A percentile compares a stretch with the other conserved stretches of the same genome.
Evolutionary conservation across 192 early-diverging fungal species (phyloP).

Genomic region (Podila clonocystis): DNA sequence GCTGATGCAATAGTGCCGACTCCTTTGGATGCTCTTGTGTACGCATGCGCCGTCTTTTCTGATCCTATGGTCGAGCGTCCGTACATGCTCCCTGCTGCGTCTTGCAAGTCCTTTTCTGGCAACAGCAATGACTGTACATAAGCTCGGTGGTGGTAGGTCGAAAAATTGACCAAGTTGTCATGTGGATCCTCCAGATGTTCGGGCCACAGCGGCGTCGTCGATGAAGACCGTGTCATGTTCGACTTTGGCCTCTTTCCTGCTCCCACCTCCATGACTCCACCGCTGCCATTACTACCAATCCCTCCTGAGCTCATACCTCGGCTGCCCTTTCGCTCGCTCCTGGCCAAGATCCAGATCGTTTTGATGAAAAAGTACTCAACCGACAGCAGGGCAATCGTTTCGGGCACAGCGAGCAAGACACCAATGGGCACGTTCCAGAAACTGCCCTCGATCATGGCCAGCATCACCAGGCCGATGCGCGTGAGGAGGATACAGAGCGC

Average conservation of each 20-base stretch:
- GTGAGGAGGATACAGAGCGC: slow-evolving; percentile 23
- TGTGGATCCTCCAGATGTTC: slow-evolving; percentile 5
- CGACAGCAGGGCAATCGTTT: slow-evolving; percentile 33
- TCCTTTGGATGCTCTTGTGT: not conserved
- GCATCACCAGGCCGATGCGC: slow-evolving; percentile 14
- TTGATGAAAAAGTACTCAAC: slow-evolving; percentile 38
- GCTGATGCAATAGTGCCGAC: not conserved
- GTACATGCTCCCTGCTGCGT: slow-evolving; percentile 49
- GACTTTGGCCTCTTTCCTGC: not conserved
- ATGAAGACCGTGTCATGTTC: slow-evolving; percentile 23
- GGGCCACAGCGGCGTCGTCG: slow-evolving; percentile 25
- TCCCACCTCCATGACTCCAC: not conserved
- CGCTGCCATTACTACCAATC: not conserved
- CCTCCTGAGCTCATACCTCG: slow-evolving; percentile 5
- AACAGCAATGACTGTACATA: slow-evolving; percentile 36
- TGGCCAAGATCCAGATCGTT: slow-evolving; percentile 26
- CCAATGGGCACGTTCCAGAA: slow-evolving; percentile 39
- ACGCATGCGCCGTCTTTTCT: slow-evolving; percentile 13
- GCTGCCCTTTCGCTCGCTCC: not conserved
- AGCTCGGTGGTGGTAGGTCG: slow-evolving; percentile 32
- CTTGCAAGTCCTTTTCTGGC: slow-evolving; percentile 18
- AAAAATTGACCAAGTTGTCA: slow-evolving; percentile 36
- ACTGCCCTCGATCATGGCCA: slow-evolving; percentile 27
- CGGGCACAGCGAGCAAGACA: slow-evolving; percentile 37
- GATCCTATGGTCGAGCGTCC: slow-evolving; percentile 42